phyloP scores from a whole-genome alignment of 441 rosid genomes.

The Populus hybrid region DNA sequence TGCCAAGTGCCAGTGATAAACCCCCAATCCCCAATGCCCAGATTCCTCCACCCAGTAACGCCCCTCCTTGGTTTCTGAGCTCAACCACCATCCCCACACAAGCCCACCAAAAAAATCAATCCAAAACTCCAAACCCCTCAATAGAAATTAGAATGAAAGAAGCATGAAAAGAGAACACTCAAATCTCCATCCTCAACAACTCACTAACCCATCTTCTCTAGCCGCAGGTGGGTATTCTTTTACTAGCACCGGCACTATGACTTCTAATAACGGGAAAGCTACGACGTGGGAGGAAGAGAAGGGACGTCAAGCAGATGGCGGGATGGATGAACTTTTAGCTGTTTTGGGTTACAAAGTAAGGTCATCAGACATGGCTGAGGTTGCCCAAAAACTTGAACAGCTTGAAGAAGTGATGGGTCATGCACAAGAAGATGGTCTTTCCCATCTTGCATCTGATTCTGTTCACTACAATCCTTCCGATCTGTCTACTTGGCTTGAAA shows the following conservation, averaged over 20 bases:
- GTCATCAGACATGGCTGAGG: constrained; percentile 81
- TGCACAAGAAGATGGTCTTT: constrained; percentile 55
- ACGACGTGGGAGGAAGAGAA: constrained; percentile 39
- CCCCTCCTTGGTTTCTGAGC: constrained; percentile 25
- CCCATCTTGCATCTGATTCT: constrained; percentile 58
- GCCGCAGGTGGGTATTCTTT: background rate
- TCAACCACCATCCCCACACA: background rate
- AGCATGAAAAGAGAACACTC: constrained; percentile 51
- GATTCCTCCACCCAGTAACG: constrained; percentile 36
- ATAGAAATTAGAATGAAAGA: constrained; percentile 2
- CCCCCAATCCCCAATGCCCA: constrained; percentile 39
- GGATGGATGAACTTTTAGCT: constrained; percentile 80
- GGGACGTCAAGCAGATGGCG: constrained; percentile 29
- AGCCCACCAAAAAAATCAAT: background rate
- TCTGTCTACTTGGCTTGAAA: constrained; percentile 59
- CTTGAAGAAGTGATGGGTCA: constrained; percentile 61
- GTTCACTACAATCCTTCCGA: constrained; percentile 71
- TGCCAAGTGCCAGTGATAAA: constrained; percentile 33
- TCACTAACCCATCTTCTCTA: constrained; percentile 10
- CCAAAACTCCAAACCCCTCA: constrained; percentile 7
- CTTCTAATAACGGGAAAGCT: constrained; percentile 22
- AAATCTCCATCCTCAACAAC: constrained; percentile 26
- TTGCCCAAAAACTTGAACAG: constrained; percentile 79
- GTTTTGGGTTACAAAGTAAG: constrained; percentile 75
- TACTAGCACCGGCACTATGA: background rate